Conservation (phyloP, 2,329 filamentous ascomycete genomes). For the Fusarium albidum region DNA sequence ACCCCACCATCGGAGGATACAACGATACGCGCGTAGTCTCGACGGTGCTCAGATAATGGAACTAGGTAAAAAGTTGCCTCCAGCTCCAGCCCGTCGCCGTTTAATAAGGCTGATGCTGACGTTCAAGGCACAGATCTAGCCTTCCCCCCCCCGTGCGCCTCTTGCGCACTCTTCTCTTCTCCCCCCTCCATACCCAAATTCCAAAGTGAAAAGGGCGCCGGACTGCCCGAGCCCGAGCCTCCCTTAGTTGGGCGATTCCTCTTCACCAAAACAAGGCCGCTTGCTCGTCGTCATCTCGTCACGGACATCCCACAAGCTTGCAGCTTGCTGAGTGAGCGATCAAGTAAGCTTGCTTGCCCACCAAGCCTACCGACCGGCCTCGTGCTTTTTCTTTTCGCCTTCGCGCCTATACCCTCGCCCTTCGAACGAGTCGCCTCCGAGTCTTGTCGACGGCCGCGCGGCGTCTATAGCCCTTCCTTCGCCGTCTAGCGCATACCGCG, state of each 20-base stretch:
- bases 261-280: constrained; percentile 7
- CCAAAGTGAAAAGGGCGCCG: constrained; percentile 15
- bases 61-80: not conserved
- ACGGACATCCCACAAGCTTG: constrained; percentile 10
- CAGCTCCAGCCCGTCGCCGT: constrained; percentile 6
- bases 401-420: constrained; percentile 1
- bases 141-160: constrained; percentile 7
- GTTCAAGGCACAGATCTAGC: constrained; percentile 13
- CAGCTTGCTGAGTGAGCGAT: constrained; percentile 3
- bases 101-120: constrained; percentile 37
- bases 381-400: constrained; percentile 2
- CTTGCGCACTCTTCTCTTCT: constrained; percentile 1
- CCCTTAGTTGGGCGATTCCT: constrained; percentile 11
- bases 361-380: not conserved
- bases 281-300: constrained; percentile 8
- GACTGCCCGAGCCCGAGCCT: constrained; percentile 17
- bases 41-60: constrained; percentile 1
- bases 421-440: not conserved
- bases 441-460: not conserved
- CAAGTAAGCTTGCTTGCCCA: not conserved
- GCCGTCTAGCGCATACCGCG: constrained; percentile 5
- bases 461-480: constrained; percentile 1
- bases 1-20: constrained; percentile 19
- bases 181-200: constrained; percentile 1
- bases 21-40: constrained; percentile 27